These are phyloP conservation scores for Trichoderma gamsii DNA, from an alignment of 495 filamentous ascomycete genomes.

Conservation along the genomic window DNA sequence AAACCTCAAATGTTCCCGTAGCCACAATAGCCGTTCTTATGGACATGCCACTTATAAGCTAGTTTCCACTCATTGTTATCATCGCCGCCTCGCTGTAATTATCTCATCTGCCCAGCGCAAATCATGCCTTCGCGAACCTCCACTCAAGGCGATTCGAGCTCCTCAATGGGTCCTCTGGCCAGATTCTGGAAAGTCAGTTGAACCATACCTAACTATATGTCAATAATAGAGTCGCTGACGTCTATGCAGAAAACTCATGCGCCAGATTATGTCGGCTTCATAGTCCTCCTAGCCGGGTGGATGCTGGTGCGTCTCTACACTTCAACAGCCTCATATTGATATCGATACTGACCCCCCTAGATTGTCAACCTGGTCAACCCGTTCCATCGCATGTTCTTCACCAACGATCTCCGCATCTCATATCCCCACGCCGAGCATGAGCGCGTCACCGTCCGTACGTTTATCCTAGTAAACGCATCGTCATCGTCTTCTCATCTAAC, in stretches of 20 bases:
- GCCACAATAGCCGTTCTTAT: not conserved
- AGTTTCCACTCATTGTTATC: not conserved
- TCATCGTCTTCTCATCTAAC: too few relatives aligned
- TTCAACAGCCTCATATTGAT: constrained; percentile 13
- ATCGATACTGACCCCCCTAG: constrained; percentile 29
- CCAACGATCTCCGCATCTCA: constrained; percentile 76
- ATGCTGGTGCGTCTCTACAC: constrained; percentile 47
- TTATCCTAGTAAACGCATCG: constrained; percentile 4
- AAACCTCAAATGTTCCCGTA: not conserved
- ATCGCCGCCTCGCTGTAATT: not conserved
- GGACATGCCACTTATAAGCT: not conserved
- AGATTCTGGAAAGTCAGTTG: constrained; percentile 1
- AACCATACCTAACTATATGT: too few relatives aligned
- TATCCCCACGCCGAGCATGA: constrained; percentile 83
- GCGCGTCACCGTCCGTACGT: constrained; percentile 71
- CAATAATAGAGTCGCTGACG: too few relatives aligned
- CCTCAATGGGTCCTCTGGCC: not conserved
- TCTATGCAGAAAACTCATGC: constrained; percentile 73
- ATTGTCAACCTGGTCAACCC: constrained; percentile 69
- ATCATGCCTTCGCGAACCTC: not conserved
- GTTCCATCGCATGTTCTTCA: constrained; percentile 80
- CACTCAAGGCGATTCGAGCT: not conserved
- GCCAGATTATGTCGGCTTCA: constrained; percentile 78
- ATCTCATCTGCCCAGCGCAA: not conserved
- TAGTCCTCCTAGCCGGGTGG: constrained; percentile 59